Percentiles rank a stretch among this genome's conserved stretches.
phyloP scores from a whole-genome alignment of 106 monocot species.

The Ottelia alismoides region DNA sequence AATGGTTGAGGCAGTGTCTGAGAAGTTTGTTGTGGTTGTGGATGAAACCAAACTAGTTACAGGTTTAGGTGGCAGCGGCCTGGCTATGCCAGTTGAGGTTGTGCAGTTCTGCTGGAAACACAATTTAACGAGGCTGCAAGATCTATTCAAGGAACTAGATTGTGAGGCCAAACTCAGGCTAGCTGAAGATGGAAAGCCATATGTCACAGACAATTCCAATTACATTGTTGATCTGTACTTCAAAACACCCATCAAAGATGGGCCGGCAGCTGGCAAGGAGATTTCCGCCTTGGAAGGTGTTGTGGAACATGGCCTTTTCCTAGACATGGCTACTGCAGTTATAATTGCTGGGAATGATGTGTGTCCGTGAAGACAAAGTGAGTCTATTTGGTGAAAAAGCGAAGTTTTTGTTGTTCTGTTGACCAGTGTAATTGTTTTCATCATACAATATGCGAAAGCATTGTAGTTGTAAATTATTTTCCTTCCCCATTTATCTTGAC shows the following conservation, averaged over 20 bases:
- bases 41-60: slow-evolving; percentile 89
- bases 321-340: slow-evolving; percentile 85
- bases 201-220: slow-evolving; percentile 89
- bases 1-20: slow-evolving; percentile 96
- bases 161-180: slow-evolving; percentile 86
- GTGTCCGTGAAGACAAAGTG: too few species aligned
- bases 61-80: slow-evolving; percentile 83
- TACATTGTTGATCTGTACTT: slow-evolving; percentile 94
- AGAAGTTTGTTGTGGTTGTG: slow-evolving; percentile 78
- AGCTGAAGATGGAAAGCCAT: slow-evolving; percentile 67
- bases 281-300: slow-evolving; percentile 86
- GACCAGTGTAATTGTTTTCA: too few species aligned
- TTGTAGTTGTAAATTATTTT: too few species aligned
- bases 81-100: slow-evolving; percentile 98
- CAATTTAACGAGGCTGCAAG: slow-evolving; percentile 55
- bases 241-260: slow-evolving; percentile 76
- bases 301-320: slow-evolving; percentile 91
- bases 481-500: too few species aligned
- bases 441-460: too few species aligned
- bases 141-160: too few species aligned
- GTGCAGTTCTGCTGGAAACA: slow-evolving; percentile 98
- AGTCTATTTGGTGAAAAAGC: too few species aligned
- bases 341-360: slow-evolving; percentile 83
- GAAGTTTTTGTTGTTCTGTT: too few species aligned
- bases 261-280: slow-evolving; percentile 58